These are phyloP conservation scores for Pseudogymnoascus sp. DNA, from an alignment of 2,329 filamentous ascomycete genomes.

Conservation along the genomic window DNA sequence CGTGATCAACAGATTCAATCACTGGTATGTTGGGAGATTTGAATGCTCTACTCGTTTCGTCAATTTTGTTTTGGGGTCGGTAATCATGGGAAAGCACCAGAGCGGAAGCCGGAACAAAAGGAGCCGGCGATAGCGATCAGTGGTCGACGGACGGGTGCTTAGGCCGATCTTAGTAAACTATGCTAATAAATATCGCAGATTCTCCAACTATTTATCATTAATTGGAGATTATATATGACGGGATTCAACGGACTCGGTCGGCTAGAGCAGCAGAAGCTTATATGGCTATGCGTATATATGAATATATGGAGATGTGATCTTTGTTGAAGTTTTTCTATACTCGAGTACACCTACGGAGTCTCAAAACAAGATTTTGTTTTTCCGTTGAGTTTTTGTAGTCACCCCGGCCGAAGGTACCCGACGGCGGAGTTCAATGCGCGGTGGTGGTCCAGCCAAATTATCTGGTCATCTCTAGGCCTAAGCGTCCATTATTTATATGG, in stretches of 20 bases:
- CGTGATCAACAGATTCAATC: slow-evolving; percentile 2
- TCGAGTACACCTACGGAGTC: background rate
- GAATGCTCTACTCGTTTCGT: background rate
- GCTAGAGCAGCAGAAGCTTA: background rate
- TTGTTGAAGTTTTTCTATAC: background rate
- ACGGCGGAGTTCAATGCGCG: slow-evolving; percentile 1
- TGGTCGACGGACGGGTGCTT: background rate
- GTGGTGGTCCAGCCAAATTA: background rate
- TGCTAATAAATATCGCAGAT: background rate
- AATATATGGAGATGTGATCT: background rate
- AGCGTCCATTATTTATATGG: background rate
- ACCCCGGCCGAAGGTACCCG: background rate
- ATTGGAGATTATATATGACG: slow-evolving; percentile 5
- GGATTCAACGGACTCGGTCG: background rate
- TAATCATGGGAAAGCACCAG: background rate
- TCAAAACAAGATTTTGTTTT: slow-evolving; percentile 6
- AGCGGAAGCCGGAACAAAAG: slow-evolving; percentile 8
- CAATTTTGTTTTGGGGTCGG: slow-evolving; percentile 10
- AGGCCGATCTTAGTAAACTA: background rate
- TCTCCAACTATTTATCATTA: slow-evolving; percentile 7
- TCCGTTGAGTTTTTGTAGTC: background rate
- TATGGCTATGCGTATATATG: background rate
- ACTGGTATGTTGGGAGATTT: background rate
- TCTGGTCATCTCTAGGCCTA: background rate
- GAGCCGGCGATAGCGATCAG: background rate